phyloP scores from a whole-genome alignment of 306 rosid species.

The Biancaea sappan region DNA sequence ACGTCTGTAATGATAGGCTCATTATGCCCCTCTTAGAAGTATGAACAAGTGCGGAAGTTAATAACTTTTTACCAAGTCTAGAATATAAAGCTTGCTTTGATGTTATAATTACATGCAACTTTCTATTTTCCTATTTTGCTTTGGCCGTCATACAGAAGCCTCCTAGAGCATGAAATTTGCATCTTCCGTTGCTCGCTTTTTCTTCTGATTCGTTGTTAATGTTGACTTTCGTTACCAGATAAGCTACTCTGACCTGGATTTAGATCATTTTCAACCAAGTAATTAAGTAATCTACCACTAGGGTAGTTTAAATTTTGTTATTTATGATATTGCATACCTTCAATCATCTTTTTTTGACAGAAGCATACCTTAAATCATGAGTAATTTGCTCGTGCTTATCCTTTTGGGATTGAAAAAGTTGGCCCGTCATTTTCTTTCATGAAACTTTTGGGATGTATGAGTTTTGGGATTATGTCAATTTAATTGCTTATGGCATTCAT shows the following conservation, averaged over 20 bases:
- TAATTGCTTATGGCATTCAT: background rate
- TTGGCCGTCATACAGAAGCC: background rate
- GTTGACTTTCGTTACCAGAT: background rate
- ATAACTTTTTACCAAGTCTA: background rate
- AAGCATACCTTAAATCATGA: background rate
- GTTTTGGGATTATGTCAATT: background rate
- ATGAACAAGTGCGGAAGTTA: background rate
- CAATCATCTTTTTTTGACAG: too few relatives aligned
- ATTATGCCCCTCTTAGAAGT: background rate
- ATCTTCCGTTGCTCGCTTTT: background rate
- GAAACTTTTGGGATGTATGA: background rate
- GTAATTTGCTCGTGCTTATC: background rate
- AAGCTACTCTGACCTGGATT: background rate
- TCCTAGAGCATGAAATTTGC: background rate
- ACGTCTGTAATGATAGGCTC: background rate
- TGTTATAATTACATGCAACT: background rate
- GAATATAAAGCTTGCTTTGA: background rate
- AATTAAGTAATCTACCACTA: background rate
- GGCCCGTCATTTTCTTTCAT: background rate
- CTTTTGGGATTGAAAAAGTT: background rate
- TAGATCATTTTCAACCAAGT: background rate
- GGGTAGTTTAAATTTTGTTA: background rate
- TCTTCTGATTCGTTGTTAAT: background rate
- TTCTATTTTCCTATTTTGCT: background rate
- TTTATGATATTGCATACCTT: background rate